phyloP scores from a whole-genome alignment of 2,329 filamentous ascomycete genomes.

The Acrocalymma vagum region DNA sequence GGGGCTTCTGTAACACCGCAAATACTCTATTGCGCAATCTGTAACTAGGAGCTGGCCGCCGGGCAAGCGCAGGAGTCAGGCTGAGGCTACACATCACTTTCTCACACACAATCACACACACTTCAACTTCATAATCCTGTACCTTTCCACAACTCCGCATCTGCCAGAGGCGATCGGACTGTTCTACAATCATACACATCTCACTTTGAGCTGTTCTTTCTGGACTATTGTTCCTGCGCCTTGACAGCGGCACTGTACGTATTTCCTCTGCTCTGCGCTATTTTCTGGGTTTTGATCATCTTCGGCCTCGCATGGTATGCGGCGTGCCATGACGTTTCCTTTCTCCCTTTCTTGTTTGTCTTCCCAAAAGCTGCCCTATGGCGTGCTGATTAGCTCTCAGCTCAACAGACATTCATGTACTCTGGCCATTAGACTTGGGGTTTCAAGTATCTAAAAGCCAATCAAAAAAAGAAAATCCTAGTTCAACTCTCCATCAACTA shows the following conservation, averaged over 20 bases:
- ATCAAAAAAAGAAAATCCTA: constrained; percentile 44
- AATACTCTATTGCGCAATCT: constrained; percentile 29
- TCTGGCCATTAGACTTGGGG: constrained; percentile 43
- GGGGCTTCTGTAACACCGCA: constrained; percentile 32
- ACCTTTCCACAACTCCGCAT: constrained; percentile 46
- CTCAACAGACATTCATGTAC: constrained; percentile 49
- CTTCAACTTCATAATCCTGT: too few species aligned
- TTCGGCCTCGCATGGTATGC: constrained; percentile 16
- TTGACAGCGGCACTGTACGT: constrained; percentile 49
- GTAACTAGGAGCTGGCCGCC: constrained; percentile 33
- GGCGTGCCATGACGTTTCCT: constrained; percentile 20
- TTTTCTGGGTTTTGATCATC: constrained; percentile 22
- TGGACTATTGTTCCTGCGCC: constrained; percentile 39
- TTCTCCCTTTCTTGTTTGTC: constrained; percentile 20
- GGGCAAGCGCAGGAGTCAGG: constrained; percentile 33
- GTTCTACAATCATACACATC: constrained; percentile 25
- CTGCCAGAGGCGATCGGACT: constrained; percentile 51
- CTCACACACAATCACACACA: constrained; percentile 33
- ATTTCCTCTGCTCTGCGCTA: constrained; percentile 44
- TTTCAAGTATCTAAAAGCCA: constrained; percentile 50
- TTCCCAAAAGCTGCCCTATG: too few species aligned
- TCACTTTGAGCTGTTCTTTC: constrained; percentile 43
- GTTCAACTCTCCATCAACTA: constrained; percentile 22
- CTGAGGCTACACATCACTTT: constrained; percentile 35
- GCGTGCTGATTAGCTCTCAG: constrained; percentile 45